Conservation (phyloP, 345 rosid species). For the Balakata baccata region DNA sequence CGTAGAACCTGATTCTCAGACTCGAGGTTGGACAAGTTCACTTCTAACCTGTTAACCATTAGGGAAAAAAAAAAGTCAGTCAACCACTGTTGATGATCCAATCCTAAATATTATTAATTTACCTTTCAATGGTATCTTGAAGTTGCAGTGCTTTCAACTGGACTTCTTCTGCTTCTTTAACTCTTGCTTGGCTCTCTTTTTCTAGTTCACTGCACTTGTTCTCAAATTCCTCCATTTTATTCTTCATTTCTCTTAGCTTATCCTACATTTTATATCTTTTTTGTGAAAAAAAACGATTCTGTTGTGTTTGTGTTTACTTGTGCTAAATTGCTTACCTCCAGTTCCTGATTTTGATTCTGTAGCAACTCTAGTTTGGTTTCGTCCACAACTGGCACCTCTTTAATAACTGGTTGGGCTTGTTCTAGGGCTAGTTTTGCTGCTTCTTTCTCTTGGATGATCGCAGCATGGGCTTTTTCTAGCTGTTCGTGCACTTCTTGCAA, state of each 20-base stretch:
- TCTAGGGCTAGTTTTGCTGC: slow-evolving; percentile 58
- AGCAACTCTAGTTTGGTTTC: slow-evolving; percentile 46
- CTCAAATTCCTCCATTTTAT: slow-evolving; percentile 45
- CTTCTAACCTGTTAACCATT: slow-evolving; percentile 41
- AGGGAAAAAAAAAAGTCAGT: slow-evolving; percentile 11
- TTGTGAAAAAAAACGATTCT: background rate
- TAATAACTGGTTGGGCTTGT: slow-evolving; percentile 63
- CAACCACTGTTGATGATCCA: background rate
- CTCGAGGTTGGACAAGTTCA: slow-evolving; percentile 52
- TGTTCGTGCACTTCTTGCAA: slow-evolving; percentile 48
- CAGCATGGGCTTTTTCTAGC: slow-evolving; percentile 49
- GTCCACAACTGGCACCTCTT: slow-evolving; percentile 60
- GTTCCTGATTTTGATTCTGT: slow-evolving; percentile 40
- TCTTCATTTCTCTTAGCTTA: slow-evolving; percentile 38
- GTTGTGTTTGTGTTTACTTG: background rate
- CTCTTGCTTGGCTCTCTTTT: slow-evolving; percentile 36
- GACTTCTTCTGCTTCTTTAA: slow-evolving; percentile 49
- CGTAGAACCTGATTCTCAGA: slow-evolving; percentile 69
- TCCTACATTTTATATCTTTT: slow-evolving; percentile 34
- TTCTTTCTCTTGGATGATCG: slow-evolving; percentile 48
- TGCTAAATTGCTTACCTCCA: slow-evolving; percentile 40
- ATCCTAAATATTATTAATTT: background rate
- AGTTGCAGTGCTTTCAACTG: slow-evolving; percentile 43
- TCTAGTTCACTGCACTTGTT: slow-evolving; percentile 38
- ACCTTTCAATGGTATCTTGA: slow-evolving; percentile 51